phyloP scores from a whole-genome alignment of 73 alveolate species.

The Paramecium pentaurelia region DNA sequence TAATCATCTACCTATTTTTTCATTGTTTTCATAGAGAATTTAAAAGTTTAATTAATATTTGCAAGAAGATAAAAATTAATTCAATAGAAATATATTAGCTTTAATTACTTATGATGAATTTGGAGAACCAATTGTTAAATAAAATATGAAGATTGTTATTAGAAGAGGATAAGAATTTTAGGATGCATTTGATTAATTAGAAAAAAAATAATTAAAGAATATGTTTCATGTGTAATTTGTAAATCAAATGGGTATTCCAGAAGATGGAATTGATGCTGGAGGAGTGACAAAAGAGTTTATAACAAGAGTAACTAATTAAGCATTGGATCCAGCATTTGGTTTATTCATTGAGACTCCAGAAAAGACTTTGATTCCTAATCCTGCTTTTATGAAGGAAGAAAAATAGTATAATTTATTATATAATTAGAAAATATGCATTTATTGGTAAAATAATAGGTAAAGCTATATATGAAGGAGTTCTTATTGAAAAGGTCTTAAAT shows the following conservation, averaged over 20 bases:
- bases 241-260: slow-evolving; percentile 74
- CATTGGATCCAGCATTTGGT: slow-evolving; percentile 85
- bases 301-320: slow-evolving; percentile 80
- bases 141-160: slow-evolving; percentile 10
- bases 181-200: slow-evolving; percentile 72
- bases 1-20: not conserved
- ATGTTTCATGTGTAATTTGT: slow-evolving; percentile 64
- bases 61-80: not conserved
- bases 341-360: slow-evolving; percentile 76
- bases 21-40: not conserved
- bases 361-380: slow-evolving; percentile 50
- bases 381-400: not conserved
- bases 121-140: not conserved
- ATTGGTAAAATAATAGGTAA: slow-evolving; percentile 93
- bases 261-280: slow-evolving; percentile 96
- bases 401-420: not conserved
- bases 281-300: slow-evolving; percentile 94
- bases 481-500: slow-evolving; percentile 86
- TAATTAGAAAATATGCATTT: slow-evolving; percentile 73
- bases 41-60: slow-evolving; percentile 2
- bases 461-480: slow-evolving; percentile 91
- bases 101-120: not conserved
- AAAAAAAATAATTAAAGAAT: slow-evolving; percentile 62
- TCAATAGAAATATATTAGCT: not conserved
- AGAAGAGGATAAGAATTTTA: slow-evolving; percentile 66